Conservation (phyloP, 495 filamentous ascomycete genomes). For the Penicillium egyptiacum region DNA sequence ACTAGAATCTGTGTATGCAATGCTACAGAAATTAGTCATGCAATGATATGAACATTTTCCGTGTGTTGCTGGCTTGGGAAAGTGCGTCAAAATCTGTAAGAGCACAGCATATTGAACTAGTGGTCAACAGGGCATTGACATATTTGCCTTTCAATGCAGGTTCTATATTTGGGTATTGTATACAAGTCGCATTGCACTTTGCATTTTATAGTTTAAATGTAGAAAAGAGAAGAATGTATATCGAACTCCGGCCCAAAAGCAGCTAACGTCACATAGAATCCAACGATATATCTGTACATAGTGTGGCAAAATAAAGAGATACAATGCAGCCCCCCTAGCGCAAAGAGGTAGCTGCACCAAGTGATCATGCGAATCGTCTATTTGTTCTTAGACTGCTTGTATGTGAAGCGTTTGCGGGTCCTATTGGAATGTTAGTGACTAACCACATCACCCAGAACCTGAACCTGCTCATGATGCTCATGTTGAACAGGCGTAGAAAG, state of each 20-base stretch:
- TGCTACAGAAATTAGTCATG: slow-evolving; percentile 6
- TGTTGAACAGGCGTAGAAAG: background rate
- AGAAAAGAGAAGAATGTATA: background rate
- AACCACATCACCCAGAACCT: background rate
- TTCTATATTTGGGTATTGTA: background rate
- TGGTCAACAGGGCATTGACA: background rate
- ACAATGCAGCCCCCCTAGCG: background rate
- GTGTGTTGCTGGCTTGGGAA: background rate
- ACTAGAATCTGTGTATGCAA: background rate
- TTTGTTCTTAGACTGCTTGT: slow-evolving; percentile 76
- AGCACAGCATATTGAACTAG: background rate
- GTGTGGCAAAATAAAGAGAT: slow-evolving; percentile 22
- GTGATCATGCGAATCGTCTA: slow-evolving; percentile 35
- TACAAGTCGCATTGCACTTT: background rate
- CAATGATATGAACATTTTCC: background rate
- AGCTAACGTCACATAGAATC: slow-evolving; percentile 31
- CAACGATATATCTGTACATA: slow-evolving; percentile 35
- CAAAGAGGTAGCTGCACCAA: background rate
- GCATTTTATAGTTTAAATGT: background rate
- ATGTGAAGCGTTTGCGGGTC: slow-evolving; percentile 83
- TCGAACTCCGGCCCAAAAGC: slow-evolving; percentile 32
- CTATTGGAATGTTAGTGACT: slow-evolving; percentile 41
- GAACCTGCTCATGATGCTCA: background rate
- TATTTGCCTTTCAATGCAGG: background rate
- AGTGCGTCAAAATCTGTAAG: background rate